phyloP scores from a whole-genome alignment of 139 green algal species.

The Auxenochlorella pyrenoidosa region DNA sequence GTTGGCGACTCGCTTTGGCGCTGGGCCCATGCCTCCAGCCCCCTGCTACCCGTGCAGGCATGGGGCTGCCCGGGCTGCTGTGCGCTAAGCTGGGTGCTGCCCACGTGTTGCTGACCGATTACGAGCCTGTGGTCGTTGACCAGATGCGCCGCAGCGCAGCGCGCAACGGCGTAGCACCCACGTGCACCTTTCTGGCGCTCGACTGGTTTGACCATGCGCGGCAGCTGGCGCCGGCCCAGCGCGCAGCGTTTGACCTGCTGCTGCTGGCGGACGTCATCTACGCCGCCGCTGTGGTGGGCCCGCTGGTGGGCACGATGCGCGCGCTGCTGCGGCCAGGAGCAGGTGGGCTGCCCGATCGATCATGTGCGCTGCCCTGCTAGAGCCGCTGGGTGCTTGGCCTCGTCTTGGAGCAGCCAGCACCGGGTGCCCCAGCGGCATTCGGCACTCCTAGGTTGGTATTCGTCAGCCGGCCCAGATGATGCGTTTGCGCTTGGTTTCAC shows the following conservation, averaged over 20 bases:
- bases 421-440: too few relatives aligned
- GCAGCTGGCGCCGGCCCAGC: slow-evolving; percentile 12
- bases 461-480: too few relatives aligned
- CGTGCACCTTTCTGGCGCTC: neutral
- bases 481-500: too few relatives aligned
- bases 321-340: slow-evolving; percentile 3
- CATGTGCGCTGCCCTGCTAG: too few relatives aligned
- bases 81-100: slow-evolving; percentile 11
- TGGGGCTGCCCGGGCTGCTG: slow-evolving; percentile 39
- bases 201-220: slow-evolving; percentile 16
- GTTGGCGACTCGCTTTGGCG: too few relatives aligned
- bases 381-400: too few relatives aligned
- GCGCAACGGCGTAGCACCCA: neutral
- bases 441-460: too few relatives aligned
- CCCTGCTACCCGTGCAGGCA: slow-evolving; percentile 1
- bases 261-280: slow-evolving; percentile 41
- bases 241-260: neutral
- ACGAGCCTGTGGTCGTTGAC: slow-evolving; percentile 34
- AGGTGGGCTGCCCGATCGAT: neutral
- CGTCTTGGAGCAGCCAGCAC: too few relatives aligned
- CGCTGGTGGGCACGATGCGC: slow-evolving; percentile 23
- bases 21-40: too few relatives aligned
- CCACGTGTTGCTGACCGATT: slow-evolving; percentile 27
- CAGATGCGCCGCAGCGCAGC: neutral
- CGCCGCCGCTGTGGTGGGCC: slow-evolving; percentile 10